Conservation (phyloP, 305 asterid species). For the Stenogyne calaminthoides region DNA sequence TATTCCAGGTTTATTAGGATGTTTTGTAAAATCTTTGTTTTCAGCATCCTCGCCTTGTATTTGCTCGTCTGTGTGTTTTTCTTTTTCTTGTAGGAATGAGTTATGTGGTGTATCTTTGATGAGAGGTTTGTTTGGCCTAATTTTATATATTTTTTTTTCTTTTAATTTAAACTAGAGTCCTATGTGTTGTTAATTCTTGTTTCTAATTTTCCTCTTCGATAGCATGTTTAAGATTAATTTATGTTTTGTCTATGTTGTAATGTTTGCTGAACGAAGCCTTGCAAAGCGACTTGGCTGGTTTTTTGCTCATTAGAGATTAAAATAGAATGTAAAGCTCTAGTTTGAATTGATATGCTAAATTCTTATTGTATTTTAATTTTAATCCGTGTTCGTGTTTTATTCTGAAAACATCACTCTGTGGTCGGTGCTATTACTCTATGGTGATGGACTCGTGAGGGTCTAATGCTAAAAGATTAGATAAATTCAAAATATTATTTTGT, state of each 20-base stretch:
- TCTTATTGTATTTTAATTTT: too few species aligned
- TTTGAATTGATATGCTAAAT: background rate
- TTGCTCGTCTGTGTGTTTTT: conserved; percentile 3
- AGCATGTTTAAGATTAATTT: background rate
- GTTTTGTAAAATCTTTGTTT: conserved; percentile 29
- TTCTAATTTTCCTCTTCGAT: background rate
- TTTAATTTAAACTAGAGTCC: background rate
- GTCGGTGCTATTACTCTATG: too few species aligned
- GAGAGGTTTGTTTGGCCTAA: background rate
- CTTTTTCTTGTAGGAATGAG: conserved; percentile 34
- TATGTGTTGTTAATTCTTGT: background rate
- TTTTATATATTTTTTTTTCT: too few species aligned
- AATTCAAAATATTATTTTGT: too few species aligned
- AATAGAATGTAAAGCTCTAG: background rate
- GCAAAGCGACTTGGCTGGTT: too few species aligned
- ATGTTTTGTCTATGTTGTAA: background rate
- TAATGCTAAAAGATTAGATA: too few species aligned
- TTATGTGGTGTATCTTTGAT: conserved; percentile 44
- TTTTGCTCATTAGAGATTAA: too few species aligned
- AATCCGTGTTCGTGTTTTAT: too few species aligned
- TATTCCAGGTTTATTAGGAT: conserved; percentile 25
- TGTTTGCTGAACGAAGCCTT: too few species aligned
- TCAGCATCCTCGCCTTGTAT: conserved; percentile 5
- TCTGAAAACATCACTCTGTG: too few species aligned
- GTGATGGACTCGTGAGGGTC: too few species aligned